phyloP scores from a whole-genome alignment of 805 yeast genomes.

The Teunomyces funiuensis region DNA sequence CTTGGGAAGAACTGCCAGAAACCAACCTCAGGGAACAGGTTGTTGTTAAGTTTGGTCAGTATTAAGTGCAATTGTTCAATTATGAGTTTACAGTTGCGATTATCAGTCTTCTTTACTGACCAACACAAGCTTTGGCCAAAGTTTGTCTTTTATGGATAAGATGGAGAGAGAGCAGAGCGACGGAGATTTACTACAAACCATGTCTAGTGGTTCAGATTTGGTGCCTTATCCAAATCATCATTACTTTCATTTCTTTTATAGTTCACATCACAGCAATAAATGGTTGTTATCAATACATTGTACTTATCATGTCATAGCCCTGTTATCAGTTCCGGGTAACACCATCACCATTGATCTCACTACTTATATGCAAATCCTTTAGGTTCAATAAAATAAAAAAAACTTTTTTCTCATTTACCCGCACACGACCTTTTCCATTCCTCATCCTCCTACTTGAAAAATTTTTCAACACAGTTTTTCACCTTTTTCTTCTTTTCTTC shows the following conservation, averaged over 20 bases:
- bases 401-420: not conserved
- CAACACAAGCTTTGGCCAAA: no score
- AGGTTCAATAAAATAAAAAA: not conserved
- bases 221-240: not conserved
- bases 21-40: conserved; percentile 17
- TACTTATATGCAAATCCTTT: no score
- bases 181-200: no score
- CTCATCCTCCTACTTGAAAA: conserved; percentile 10
- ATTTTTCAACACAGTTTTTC: conserved; percentile 12
- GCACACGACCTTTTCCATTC: conserved; percentile 8
- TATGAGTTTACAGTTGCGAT: no score
- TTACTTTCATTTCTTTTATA: not conserved
- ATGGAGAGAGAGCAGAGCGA: no score
- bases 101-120: no score
- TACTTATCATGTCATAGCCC: not conserved
- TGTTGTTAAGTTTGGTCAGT: conserved; percentile 34
- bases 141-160: no score
- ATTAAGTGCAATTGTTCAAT: no score
- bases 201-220: no score
- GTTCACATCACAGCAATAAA: not conserved
- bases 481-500: conserved; percentile 16
- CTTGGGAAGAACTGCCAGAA: conserved; percentile 29
- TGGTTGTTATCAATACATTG: not conserved
- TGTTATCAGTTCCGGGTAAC: conserved; percentile 12
- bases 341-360: no score